Evolutionary conservation across 768 basidiomycete species (phyloP).

Genomic region (Rhizopogon salebrosus): DNA sequence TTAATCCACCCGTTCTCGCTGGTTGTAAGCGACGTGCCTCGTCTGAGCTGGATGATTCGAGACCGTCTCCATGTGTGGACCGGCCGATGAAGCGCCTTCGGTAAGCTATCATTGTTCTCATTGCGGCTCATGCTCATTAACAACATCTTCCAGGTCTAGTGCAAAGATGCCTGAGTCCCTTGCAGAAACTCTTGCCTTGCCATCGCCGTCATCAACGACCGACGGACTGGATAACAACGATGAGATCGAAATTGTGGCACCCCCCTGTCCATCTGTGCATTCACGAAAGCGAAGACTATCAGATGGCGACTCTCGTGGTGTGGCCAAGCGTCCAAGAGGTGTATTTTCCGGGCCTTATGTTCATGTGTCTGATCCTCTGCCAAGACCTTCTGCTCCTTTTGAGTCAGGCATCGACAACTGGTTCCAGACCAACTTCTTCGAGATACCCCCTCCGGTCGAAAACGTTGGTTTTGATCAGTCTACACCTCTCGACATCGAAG

Average conservation of each 20-base stretch:
- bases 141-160: not conserved
- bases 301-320: slow-evolving; percentile 16
- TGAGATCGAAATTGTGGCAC: not conserved
- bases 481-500: slow-evolving; percentile 26
- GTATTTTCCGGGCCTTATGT: slow-evolving; percentile 13
- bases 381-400: slow-evolving; percentile 5
- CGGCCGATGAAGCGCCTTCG: slow-evolving; percentile 19
- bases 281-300: slow-evolving; percentile 34
- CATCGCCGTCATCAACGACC: slow-evolving; percentile 1
- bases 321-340: slow-evolving; percentile 25
- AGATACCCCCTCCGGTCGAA: slow-evolving; percentile 21
- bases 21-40: slow-evolving; percentile 17
- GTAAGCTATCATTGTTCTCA: slow-evolving; percentile 1
- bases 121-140: not conserved
- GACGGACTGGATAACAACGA: not conserved
- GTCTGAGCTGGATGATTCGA: not conserved
- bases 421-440: slow-evolving; percentile 28
- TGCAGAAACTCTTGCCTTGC: not conserved
- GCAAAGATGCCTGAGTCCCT: not conserved
- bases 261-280: not conserved
- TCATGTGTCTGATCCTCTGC: slow-evolving; percentile 29
- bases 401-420: slow-evolving; percentile 29
- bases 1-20: slow-evolving; percentile 8
- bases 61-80: not conserved
- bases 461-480: slow-evolving; percentile 18